Percentiles rank a stretch among this genome's conserved stretches.
phyloP scores from a whole-genome alignment of 2,329 filamentous ascomycete species.

The Leptosphaerulina australis region DNA sequence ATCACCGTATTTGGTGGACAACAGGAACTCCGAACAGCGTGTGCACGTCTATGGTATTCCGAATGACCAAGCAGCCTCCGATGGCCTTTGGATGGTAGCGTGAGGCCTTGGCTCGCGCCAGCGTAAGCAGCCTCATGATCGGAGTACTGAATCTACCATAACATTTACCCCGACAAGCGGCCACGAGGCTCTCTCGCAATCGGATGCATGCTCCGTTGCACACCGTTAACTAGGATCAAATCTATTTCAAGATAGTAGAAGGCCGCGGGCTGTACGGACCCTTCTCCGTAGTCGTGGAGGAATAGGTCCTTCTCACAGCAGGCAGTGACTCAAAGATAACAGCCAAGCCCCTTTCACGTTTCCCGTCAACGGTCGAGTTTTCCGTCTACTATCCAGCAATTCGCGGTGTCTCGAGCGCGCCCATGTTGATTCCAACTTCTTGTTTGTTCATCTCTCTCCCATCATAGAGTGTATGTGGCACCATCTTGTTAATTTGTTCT shows the following conservation, averaged over 20 bases:
- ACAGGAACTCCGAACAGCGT: slow-evolving; percentile 19
- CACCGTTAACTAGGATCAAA: background rate
- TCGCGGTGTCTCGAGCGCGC: background rate
- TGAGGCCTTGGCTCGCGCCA: no score
- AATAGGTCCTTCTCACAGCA: slow-evolving; percentile 1
- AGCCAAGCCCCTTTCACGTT: background rate
- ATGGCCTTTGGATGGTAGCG: background rate
- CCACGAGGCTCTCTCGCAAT: background rate
- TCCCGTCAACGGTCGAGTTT: background rate
- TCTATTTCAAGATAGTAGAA: background rate
- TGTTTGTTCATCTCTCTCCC: slow-evolving; percentile 6
- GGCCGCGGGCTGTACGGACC: background rate
- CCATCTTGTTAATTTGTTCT: slow-evolving; percentile 32
- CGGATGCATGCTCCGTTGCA: background rate
- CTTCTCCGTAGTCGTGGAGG: slow-evolving; percentile 2
- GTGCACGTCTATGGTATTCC: slow-evolving; percentile 17
- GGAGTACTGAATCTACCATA: background rate
- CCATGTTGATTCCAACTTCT: background rate
- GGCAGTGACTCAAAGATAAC: slow-evolving; percentile 8
- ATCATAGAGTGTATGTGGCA: slow-evolving; percentile 40
- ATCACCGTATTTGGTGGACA: slow-evolving; percentile 12
- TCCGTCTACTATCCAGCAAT: background rate
- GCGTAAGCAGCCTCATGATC: background rate
- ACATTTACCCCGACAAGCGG: background rate
- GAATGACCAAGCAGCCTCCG: slow-evolving; percentile 20